Conservation (phyloP, 257 asterid genomes). For the Orobanche coerulescens region DNA sequence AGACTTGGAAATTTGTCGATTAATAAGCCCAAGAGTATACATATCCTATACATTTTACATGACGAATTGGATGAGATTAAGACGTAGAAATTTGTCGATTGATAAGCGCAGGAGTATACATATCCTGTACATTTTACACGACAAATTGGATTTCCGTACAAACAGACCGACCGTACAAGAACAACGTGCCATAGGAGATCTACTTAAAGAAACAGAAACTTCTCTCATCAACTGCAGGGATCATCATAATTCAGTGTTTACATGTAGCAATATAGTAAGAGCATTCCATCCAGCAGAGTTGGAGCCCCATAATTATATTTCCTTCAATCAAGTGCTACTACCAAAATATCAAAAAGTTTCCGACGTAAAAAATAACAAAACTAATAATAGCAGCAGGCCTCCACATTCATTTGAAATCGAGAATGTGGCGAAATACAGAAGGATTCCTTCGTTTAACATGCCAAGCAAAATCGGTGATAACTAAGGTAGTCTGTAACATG, state of each 20-base stretch:
- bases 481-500: too few relatives aligned
- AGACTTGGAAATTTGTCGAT: too few relatives aligned
- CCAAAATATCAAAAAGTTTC: neutral
- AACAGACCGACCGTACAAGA: neutral
- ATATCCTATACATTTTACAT: too few relatives aligned
- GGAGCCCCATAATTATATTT: neutral
- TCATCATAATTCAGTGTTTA: neutral
- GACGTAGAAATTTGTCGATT: neutral
- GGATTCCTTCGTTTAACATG: neutral
- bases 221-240: neutral
- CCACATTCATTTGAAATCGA: neutral
- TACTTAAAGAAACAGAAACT: neutral
- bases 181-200: neutral
- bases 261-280: neutral
- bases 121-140: neutral
- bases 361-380: neutral
- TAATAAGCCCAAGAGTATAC: too few relatives aligned
- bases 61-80: neutral
- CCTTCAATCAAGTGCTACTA: neutral
- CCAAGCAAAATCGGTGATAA: neutral
- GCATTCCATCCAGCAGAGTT: neutral
- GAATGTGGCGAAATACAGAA: neutral
- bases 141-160: neutral
- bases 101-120: neutral
- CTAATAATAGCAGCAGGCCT: neutral